A percentile compares a stretch with the other conserved stretches of the same genome.
These are phyloP conservation scores for Daldinia decipiens DNA, from an alignment of 495 filamentous ascomycete genomes.

Conservation along the genomic window DNA sequence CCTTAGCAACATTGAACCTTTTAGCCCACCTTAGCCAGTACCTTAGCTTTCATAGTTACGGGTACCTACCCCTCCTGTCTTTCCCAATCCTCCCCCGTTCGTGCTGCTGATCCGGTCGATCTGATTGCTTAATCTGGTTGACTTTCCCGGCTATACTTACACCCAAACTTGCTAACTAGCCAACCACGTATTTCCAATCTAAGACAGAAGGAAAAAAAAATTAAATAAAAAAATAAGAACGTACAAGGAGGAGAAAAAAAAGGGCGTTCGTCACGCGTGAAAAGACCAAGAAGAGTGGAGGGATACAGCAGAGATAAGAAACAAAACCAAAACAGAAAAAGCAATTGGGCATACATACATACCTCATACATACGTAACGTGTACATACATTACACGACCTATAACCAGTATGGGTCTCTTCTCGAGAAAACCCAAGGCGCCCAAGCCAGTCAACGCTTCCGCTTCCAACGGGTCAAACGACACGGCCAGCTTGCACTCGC, in stretches of 20 bases:
- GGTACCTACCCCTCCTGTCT: conserved; percentile 33
- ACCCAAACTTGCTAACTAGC: conserved; percentile 43
- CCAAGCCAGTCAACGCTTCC: conserved; percentile 53
- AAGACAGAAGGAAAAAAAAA: conserved; percentile 38
- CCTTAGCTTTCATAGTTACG: conserved; percentile 9
- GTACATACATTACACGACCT: conserved; percentile 1
- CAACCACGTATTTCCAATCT: conserved; percentile 44
- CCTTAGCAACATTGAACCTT: too few species aligned
- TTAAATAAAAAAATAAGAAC: conserved; percentile 33
- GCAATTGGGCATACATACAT: conserved; percentile 34
- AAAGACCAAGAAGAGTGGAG: conserved; percentile 16
- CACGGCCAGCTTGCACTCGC: conserved; percentile 51
- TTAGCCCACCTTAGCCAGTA: too few species aligned
- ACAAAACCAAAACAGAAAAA: conserved; percentile 23
- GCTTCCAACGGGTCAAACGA: conserved; percentile 46
- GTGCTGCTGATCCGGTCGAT: conserved; percentile 45
- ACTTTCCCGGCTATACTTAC: conserved; percentile 35
- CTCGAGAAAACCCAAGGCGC: conserved; percentile 59
- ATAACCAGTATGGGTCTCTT: conserved; percentile 60
- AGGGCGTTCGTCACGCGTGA: conserved; percentile 22
- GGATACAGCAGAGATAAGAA: conserved; percentile 24
- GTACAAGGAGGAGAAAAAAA: conserved; percentile 9
- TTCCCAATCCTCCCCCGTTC: not conserved
- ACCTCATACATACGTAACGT: conserved; percentile 7
- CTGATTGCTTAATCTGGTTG: conserved; percentile 50